Conservation (phyloP, 1,284 basidiomycete genomes). For the Ustilago nuda region DNA sequence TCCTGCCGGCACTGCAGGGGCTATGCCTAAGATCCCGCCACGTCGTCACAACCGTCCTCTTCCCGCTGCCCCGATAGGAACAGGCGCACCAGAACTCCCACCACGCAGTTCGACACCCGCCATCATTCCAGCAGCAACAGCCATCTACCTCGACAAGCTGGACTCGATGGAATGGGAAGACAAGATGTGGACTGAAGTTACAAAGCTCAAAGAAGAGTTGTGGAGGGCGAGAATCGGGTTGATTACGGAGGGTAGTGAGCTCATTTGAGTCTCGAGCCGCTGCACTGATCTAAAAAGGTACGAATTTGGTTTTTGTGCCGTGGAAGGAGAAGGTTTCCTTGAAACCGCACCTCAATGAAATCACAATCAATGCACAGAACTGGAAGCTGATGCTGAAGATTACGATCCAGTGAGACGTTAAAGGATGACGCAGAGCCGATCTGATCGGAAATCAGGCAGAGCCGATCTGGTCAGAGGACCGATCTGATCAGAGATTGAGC, state of each 20-base stretch:
- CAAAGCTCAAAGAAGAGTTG: slow-evolving; percentile 60
- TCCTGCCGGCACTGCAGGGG: not conserved
- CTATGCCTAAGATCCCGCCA: slow-evolving; percentile 23
- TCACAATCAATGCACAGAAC: not conserved
- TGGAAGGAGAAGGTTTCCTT: no score
- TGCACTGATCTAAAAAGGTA: no score
- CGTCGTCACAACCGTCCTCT: slow-evolving; percentile 20
- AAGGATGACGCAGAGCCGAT: no score
- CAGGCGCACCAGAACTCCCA: slow-evolving; percentile 2
- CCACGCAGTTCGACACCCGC: slow-evolving; percentile 8
- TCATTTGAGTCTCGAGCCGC: not conserved
- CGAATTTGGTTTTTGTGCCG: not conserved
- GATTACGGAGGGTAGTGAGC: slow-evolving; percentile 18
- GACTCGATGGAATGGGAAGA: slow-evolving; percentile 60
- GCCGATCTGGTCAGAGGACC: no score
- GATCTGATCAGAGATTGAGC: no score
- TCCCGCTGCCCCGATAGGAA: not conserved
- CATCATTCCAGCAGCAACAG: slow-evolving; percentile 10
- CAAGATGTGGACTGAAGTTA: slow-evolving; percentile 60
- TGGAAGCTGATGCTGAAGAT: not conserved
- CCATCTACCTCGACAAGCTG: slow-evolving; percentile 31
- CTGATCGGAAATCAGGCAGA: no score
- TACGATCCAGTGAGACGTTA: no score
- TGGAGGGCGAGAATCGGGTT: slow-evolving; percentile 54
- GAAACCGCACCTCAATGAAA: not conserved